These are phyloP conservation scores for Pestalotiopsis sp. DNA, from an alignment of 2,329 filamentous ascomycete species.

Conservation along the genomic window DNA sequence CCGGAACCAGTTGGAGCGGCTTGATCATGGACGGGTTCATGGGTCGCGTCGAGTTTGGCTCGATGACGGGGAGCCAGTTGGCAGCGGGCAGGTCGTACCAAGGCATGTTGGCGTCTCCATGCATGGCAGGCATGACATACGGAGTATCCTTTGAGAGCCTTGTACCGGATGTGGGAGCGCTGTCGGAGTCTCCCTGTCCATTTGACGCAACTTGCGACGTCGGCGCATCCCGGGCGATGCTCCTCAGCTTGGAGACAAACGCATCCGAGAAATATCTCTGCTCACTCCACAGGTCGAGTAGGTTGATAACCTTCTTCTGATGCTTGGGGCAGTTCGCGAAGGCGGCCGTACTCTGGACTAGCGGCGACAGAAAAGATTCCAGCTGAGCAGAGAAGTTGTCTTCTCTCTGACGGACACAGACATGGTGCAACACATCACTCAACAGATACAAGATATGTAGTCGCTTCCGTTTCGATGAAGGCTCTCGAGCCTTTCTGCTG, in stretches of 20 bases:
- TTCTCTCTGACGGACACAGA: slow-evolving; percentile 50
- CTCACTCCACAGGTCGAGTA: slow-evolving; percentile 72
- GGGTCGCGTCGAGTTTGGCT: slow-evolving; percentile 72
- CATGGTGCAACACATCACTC: slow-evolving; percentile 76
- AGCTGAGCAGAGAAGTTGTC: slow-evolving; percentile 55
- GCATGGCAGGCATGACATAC: slow-evolving; percentile 71
- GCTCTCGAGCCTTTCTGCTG: slow-evolving; percentile 36
- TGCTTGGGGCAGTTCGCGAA: slow-evolving; percentile 66
- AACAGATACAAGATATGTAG: slow-evolving; percentile 77
- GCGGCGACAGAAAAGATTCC: slow-evolving; percentile 58
- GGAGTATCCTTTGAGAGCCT: slow-evolving; percentile 57
- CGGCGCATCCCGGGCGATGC: slow-evolving; percentile 48
- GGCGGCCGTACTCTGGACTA: slow-evolving; percentile 59
- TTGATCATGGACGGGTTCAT: slow-evolving; percentile 72
- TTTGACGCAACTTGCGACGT: slow-evolving; percentile 18
- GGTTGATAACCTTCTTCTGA: slow-evolving; percentile 59
- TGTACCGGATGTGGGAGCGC: slow-evolving; percentile 17
- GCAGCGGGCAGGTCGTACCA: slow-evolving; percentile 84
- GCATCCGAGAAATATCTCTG: slow-evolving; percentile 60
- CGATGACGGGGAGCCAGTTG: slow-evolving; percentile 77
- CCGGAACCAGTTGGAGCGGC: slow-evolving; percentile 68
- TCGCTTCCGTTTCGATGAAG: slow-evolving; percentile 66
- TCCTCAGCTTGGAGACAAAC: slow-evolving; percentile 58
- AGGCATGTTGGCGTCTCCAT: slow-evolving; percentile 71
- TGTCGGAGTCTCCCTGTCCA: slow-evolving; percentile 24